phyloP scores from a whole-genome alignment of 495 filamentous ascomycete species.

The Xylona heveae region DNA sequence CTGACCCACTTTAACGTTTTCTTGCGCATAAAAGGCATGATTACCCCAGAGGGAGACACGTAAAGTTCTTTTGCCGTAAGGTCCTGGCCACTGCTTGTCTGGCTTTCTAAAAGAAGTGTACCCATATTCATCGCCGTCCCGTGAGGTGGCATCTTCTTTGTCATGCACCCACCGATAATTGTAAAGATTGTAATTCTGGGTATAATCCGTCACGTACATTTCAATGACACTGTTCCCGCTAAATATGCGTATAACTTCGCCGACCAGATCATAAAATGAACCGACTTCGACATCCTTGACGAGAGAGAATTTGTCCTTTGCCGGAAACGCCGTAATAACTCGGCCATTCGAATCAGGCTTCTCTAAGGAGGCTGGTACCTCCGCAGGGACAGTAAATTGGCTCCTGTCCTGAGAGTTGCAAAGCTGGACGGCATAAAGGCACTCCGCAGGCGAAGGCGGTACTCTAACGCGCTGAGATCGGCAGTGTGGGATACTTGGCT shows the following conservation, averaged over 20 bases:
- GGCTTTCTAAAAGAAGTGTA: conserved; percentile 17
- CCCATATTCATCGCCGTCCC: conserved; percentile 26
- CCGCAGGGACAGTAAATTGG: conserved; percentile 1
- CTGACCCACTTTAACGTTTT: conserved; percentile 30
- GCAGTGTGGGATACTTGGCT: neutral
- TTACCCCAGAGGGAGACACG: conserved; percentile 50
- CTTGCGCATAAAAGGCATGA: conserved; percentile 36
- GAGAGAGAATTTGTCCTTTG: conserved; percentile 32
- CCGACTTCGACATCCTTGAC: conserved; percentile 38
- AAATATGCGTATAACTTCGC: conserved; percentile 51
- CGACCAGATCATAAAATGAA: conserved; percentile 47
- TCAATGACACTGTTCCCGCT: conserved; percentile 25
- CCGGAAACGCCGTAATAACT: neutral
- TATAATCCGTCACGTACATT: conserved; percentile 78
- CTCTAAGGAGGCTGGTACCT: conserved; percentile 1
- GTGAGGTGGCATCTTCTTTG: conserved; percentile 14
- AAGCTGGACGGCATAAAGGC: conserved; percentile 2
- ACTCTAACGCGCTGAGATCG: neutral
- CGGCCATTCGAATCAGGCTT: too few species aligned
- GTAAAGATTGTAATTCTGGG: conserved; percentile 37
- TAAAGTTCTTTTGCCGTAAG: conserved; percentile 52
- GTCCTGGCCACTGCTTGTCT: conserved; percentile 45
- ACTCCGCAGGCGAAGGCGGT: neutral
- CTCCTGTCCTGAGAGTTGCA: conserved; percentile 10
- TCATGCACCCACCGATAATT: conserved; percentile 26